Evolutionary conservation across 2,329 filamentous ascomycete genomes (phyloP), one percentile per base, ranked within the genome.

Genomic region (Aspergillus sergii): DNA sequence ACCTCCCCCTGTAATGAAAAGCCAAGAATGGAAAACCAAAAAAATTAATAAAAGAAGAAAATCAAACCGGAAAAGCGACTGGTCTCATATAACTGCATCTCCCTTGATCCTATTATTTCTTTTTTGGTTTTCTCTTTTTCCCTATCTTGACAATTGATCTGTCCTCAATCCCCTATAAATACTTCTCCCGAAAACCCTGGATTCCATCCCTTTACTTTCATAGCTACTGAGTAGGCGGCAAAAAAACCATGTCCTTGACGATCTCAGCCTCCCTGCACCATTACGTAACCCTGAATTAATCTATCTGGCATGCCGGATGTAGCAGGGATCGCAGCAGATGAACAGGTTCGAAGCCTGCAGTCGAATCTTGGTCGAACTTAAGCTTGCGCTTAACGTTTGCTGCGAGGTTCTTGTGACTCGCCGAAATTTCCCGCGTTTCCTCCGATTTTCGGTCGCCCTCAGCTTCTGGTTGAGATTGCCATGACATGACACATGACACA

Each of bases 201-300:
- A 51, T 51, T 32, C 48, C 48, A 51, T 51, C 48, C 28, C 28
- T 51, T 32, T 8, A 19, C 21, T 16, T 12, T 16, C 46, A 5
- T 50, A 23, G 46, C 9, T 9, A 34, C 32, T 12, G 32, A 34
- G 32, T 4, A 34, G 8, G 19, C 23, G 28, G 58, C 9, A 9
- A 41, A 41, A 9, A 41, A 39, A 5, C 6, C 6, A 60, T 63
- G 43, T 57, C 11, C 30, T 54, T 26, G 23, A 16, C 26, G 46
- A 28, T 50, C 46, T 63, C 58, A 63, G 61, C 58, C 61, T 58
- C 61, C 51, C 61, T 60, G 58, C 61, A 60, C 30, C 46, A 57
- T 63, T 63, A 63, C 61, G 61, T 63, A 63, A 63, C 61, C 58
- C 6, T 46, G 46, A n/a, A 46, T 57, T 45, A 45, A 46, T 45